phyloP scores from a whole-genome alignment of 805 yeast genomes.

The Schwanniomyces occidentalis region DNA sequence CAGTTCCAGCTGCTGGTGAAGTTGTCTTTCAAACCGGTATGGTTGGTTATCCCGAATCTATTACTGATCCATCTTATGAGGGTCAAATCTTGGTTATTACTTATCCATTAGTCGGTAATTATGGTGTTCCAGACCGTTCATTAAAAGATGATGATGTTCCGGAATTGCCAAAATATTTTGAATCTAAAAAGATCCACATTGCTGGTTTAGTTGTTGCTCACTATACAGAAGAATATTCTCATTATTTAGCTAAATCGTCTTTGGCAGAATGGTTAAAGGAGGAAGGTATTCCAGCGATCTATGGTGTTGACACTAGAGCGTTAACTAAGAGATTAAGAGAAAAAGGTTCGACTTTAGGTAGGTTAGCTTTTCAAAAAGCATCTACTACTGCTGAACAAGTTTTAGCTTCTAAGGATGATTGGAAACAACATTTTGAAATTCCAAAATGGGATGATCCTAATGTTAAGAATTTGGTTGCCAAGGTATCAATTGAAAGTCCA shows the following conservation, averaged over 20 bases:
- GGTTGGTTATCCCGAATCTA: slow-evolving; percentile 98
- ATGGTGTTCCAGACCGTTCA: slow-evolving; percentile 93
- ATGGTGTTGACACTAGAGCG: slow-evolving; percentile 96
- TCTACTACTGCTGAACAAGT: slow-evolving; percentile 30
- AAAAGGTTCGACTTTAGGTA: slow-evolving; percentile 90
- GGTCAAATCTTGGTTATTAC: slow-evolving; percentile 97
- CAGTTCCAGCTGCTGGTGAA: slow-evolving; percentile 88
- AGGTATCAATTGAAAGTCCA: slow-evolving; percentile 80
- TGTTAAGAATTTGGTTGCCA: slow-evolving; percentile 84
- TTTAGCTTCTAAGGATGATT: slow-evolving; percentile 34
- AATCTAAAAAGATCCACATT: slow-evolving; percentile 87
- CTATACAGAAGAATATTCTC: slow-evolving; percentile 95
- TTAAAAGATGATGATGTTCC: slow-evolving; percentile 66
- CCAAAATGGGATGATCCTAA: slow-evolving; percentile 96
- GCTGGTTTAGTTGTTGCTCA: slow-evolving; percentile 97
- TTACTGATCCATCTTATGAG: slow-evolving; percentile 97
- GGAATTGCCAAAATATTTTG: slow-evolving; percentile 86
- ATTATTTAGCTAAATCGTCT: slow-evolving; percentile 88
- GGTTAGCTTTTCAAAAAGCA: slow-evolving; percentile 65
- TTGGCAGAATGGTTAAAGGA: slow-evolving; percentile 91
- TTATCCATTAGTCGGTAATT: slow-evolving; percentile 95
- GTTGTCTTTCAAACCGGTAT: slow-evolving; percentile 99
- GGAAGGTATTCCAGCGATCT: slow-evolving; percentile 91
- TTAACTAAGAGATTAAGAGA: slow-evolving; percentile 91
- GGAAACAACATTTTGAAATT: slow-evolving; percentile 65